Conservation (phyloP, 1,139 yeast genomes). For the Wickerhamomyces sp. region DNA sequence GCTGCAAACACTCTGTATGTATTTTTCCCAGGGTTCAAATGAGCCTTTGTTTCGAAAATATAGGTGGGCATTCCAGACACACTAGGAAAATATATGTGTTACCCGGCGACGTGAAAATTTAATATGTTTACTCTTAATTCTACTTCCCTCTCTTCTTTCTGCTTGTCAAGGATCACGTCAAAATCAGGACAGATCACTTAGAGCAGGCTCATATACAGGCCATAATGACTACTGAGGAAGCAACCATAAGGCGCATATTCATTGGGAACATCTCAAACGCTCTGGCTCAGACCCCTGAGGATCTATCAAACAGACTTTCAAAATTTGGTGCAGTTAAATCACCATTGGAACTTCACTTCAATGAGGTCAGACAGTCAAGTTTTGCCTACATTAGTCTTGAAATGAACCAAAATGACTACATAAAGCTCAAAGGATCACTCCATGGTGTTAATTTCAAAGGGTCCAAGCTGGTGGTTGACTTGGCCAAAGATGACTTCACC, state of each 20-base stretch:
- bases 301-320: slow-evolving; percentile 41
- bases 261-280: slow-evolving; percentile 62
- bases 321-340: slow-evolving; percentile 46
- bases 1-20: too few species aligned
- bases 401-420: slow-evolving; percentile 39
- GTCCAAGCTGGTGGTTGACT: slow-evolving; percentile 49
- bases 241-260: slow-evolving; percentile 41
- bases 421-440: slow-evolving; percentile 48
- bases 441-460: slow-evolving; percentile 78
- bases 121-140: background rate
- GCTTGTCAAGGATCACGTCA: too few species aligned
- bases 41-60: too few species aligned
- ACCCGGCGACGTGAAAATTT: background rate
- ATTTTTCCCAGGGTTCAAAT: too few species aligned
- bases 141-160: too few species aligned
- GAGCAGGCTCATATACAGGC: background rate
- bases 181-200: background rate
- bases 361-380: slow-evolving; percentile 25
- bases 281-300: slow-evolving; percentile 39
- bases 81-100: background rate
- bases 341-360: slow-evolving; percentile 43
- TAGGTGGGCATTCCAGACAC: background rate
- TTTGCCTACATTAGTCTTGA: slow-evolving; percentile 67
- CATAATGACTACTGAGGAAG: background rate
- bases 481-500: slow-evolving; percentile 40